Base-by-base conservation (phyloP, 768 basidiomycete species). In the Candolleomyces eurysporus region DNA sequence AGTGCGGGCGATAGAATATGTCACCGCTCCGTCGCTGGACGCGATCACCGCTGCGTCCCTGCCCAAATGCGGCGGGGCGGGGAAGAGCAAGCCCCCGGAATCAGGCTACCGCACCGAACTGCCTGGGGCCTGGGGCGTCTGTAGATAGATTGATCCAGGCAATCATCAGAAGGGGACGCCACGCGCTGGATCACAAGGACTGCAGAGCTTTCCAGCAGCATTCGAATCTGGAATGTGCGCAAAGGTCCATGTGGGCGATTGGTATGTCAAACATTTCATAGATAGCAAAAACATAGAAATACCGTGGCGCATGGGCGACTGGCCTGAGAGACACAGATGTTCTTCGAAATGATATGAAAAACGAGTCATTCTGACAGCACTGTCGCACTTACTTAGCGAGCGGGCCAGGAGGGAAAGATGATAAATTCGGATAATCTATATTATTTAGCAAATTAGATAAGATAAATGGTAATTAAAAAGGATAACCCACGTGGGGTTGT, bases 401-500 rank as follows among this genome's bases (percentile, higher is more conserved):
- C 14, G 49, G 22, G 46, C 21, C 46, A 22, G 46, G 46, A 48
- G 26, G 26, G 26, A 26, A 26, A 26, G 26, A 26, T 26, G 26
- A 26, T 26, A 26, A 36, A 36, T 36, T 26, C 26, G 46, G 46
- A 48, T 17, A 48, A 17, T n/a, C 30, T 8, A 52, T 13, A 2
- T 52, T 13, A 52, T 13, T 26, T 52, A 14, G 16, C 7, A 19
- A 32, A 32, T 30, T 19, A 51, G 49, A 54, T 54, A 45, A 57
- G 26, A 57, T 57, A 57, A 63, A 58, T 64, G 63, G 61, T 60
- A 61, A 51, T 58, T 61, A 58, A 64, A 63, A 56, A 42, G 39
- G 40, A 50, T 14, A 48, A 49, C 49, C 48, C 60, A 62, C 63
- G 58, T 65, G 60, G 64, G 65, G 48, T 48, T 66, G 63, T 68